Evolutionary conservation across 768 basidiomycete species (phyloP), one percentile per base, ranked within the genome.

Genomic region (Rhizopogon roseolus): DNA sequence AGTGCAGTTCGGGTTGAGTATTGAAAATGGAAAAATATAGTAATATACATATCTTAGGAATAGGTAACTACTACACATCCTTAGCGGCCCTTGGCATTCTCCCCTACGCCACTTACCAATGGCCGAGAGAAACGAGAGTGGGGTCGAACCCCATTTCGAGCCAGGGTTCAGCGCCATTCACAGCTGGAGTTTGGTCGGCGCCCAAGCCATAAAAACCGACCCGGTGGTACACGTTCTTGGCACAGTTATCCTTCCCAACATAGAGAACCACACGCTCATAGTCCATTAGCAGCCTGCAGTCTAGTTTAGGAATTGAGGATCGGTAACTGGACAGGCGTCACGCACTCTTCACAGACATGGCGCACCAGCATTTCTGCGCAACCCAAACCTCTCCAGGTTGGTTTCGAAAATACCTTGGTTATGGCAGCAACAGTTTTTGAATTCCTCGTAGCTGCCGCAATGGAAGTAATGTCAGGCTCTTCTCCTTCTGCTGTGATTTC

Each of bases 371-470:
- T 74, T 60, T 80, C 81, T 0, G 88, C 88, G 58, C 78, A 86
- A 6, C 82, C 80, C 1, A 65, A 69, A 1, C 76, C 64, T 41
- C 84, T 72, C 75, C 79, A 84, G 2, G 59, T 40, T 0, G 79
- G 72, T 45, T 75, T 71, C 1, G 88, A 89, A 63, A 72, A 85
- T 0, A 90, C 87, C 65, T 91, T 90, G 38, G 85, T 85, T 42
- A 91, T 81, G 0, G 83, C 80, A 4, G 81, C 80, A 28, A 85
- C 76, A 3, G 61, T 73, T 2, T 75, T 72, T 22, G 75, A 82
- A 54, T 81, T 80, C 13, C 89, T 73, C 8, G 87, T 87, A 28
- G 78, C 79, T 14, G 86, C 86, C 5, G 83, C 83, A 38, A 90
- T 80, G 19, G 77, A 88, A 1, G 86, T 83, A 22, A 84, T 75